Evolutionary conservation across 108 stramenopile species (phyloP).

Genomic region (Nannochloropsis granulata): DNA sequence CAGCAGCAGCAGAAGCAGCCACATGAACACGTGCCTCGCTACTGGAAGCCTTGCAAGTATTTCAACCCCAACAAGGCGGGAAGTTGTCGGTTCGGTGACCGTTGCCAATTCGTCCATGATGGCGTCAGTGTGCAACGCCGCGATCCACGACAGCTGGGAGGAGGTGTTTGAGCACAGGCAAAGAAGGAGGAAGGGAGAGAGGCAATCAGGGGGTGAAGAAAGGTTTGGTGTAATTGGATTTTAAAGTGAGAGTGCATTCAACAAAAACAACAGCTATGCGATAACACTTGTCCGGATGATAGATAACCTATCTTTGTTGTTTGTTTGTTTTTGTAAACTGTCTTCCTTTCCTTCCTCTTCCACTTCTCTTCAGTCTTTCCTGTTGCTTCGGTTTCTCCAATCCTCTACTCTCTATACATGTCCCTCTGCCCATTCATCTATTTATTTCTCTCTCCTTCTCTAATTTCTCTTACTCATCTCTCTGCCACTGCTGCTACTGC

Average conservation of each 20-base stretch:
- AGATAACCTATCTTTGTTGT: neutral
- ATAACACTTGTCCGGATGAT: too few relatives aligned
- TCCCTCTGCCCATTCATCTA: too few relatives aligned
- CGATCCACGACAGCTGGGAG: neutral
- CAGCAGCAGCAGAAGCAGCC: too few relatives aligned
- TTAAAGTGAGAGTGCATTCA: too few relatives aligned
- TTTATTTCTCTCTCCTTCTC: too few relatives aligned
- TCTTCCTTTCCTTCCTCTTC: neutral
- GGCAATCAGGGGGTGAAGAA: too few relatives aligned
- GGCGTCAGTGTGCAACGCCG: neutral
- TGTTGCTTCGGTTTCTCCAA: neutral
- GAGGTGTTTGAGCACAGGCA: neutral
- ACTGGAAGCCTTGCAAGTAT: neutral
- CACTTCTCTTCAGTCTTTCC: neutral
- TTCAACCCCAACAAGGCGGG: neutral
- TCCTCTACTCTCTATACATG: too few relatives aligned
- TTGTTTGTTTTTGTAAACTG: neutral
- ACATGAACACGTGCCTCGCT: neutral
- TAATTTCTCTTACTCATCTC: too few relatives aligned
- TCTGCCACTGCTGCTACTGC: too few relatives aligned
- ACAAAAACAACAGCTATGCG: too few relatives aligned
- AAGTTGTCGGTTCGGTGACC: neutral
- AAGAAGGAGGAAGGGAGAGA: too few relatives aligned
- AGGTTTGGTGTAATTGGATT: too few relatives aligned
- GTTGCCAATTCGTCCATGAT: neutral